Conservation (phyloP, 2,329 filamentous ascomycete genomes). For the Neofusicoccum sp. region DNA sequence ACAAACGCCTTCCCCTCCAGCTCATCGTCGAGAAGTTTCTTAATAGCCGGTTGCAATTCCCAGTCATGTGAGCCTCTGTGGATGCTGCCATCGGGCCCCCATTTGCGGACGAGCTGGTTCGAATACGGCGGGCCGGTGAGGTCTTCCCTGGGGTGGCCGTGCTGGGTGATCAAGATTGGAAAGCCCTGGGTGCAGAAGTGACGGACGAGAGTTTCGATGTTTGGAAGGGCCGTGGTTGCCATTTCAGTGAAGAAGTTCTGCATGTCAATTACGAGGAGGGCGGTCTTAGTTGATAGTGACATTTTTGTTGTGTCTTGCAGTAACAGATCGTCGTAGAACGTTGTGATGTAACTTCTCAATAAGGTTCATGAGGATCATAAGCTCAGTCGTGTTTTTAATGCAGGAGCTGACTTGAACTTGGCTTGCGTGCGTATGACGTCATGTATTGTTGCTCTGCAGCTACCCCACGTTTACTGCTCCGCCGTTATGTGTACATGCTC, state of each 20-base stretch:
- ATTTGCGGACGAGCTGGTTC: slow-evolving; percentile 45
- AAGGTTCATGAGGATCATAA: too few species aligned
- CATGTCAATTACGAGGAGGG: slow-evolving; percentile 47
- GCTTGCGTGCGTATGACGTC: too few species aligned
- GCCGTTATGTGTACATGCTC: too few species aligned
- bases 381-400: too few species aligned
- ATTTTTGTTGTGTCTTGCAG: background rate
- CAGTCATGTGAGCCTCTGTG: slow-evolving; percentile 34
- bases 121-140: slow-evolving; percentile 32
- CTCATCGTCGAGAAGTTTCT: slow-evolving; percentile 25
- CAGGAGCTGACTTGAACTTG: too few species aligned
- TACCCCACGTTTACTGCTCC: too few species aligned
- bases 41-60: slow-evolving; percentile 35
- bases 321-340: too few species aligned
- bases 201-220: slow-evolving; percentile 36
- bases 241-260: slow-evolving; percentile 42
- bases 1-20: slow-evolving; percentile 23
- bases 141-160: slow-evolving; percentile 41
- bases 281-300: slow-evolving; percentile 27
- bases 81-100: slow-evolving; percentile 40
- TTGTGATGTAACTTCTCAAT: too few species aligned
- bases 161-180: slow-evolving; percentile 45
- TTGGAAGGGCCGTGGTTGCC: slow-evolving; percentile 37
- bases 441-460: too few species aligned
- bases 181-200: slow-evolving; percentile 30